These are phyloP conservation scores for Blepharisma japonicum DNA, from an alignment of 73 alveolate species.

Conservation along the genomic window DNA sequence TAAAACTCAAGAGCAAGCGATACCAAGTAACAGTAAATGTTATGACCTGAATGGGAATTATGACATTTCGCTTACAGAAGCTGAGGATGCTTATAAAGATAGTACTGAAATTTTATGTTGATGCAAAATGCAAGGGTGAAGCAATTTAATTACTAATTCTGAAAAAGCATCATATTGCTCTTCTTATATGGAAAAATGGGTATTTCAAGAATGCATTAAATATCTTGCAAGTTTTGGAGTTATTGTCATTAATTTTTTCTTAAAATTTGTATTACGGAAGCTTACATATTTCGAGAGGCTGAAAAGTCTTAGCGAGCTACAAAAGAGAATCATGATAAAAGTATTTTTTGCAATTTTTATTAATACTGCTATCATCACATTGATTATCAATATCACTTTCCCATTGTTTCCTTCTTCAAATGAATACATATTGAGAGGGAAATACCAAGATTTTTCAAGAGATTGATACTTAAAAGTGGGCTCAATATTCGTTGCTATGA, in stretches of 20 bases:
- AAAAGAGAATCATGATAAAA: neutral
- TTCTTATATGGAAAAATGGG: neutral
- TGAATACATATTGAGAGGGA: no score
- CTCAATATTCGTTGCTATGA: conserved; percentile 1
- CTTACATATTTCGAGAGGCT: conserved; percentile 2
- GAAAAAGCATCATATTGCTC: neutral
- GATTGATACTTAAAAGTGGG: conserved; percentile 19
- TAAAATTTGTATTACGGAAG: neutral
- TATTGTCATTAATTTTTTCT: neutral
- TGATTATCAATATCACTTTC: conserved; percentile 47
- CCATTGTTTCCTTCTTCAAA: no score
- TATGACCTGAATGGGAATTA: neutral
- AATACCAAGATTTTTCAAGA: conserved; percentile 9
- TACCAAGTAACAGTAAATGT: neutral
- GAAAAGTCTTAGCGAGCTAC: neutral
- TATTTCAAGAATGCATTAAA: neutral
- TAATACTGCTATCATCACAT: conserved; percentile 49
- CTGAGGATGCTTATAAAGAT: neutral
- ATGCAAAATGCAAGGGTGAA: neutral
- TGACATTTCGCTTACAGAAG: neutral
- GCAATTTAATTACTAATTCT: neutral
- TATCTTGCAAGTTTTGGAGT: conserved; percentile 3
- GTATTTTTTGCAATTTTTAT: conserved; percentile 24
- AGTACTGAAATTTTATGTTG: neutral
- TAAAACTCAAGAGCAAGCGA: neutral